These are phyloP conservation scores for Westerdykella sp. DNA, from an alignment of 2,329 filamentous ascomycete species.

Conservation along the genomic window DNA sequence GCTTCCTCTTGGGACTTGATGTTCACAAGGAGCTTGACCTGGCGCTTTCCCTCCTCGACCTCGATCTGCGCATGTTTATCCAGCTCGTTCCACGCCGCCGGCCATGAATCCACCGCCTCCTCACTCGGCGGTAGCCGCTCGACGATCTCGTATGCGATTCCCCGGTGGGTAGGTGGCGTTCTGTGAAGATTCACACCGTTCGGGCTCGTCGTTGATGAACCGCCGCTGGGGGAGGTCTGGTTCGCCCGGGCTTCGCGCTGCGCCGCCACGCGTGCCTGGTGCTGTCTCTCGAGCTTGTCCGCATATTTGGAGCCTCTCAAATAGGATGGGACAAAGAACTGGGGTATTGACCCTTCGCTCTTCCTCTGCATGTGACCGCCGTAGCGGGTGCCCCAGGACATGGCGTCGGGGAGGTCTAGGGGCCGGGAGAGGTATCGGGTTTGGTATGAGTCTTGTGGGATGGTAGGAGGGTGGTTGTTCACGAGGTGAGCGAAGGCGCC, in stretches of 20 bases:
- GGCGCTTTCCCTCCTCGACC: slow-evolving; percentile 64
- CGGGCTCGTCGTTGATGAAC: slow-evolving; percentile 50
- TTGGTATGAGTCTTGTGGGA: slow-evolving; percentile 22
- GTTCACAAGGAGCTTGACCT: slow-evolving; percentile 56
- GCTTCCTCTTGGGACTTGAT: slow-evolving; percentile 65
- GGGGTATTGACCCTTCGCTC: slow-evolving; percentile 32
- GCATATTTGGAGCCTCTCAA: slow-evolving; percentile 72
- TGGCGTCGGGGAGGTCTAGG: slow-evolving; percentile 45
- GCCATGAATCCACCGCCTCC: slow-evolving; percentile 63
- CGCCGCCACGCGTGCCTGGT: slow-evolving; percentile 53
- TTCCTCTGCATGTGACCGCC: slow-evolving; percentile 6
- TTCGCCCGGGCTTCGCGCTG: slow-evolving; percentile 40
- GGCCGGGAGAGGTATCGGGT: slow-evolving; percentile 32
- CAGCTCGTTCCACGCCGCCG: slow-evolving; percentile 72
- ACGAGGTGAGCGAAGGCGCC: slow-evolving; percentile 52
- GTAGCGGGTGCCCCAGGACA: slow-evolving; percentile 38
- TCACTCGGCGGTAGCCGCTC: slow-evolving; percentile 64
- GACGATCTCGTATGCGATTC: slow-evolving; percentile 76
- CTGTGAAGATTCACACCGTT: slow-evolving; percentile 56
- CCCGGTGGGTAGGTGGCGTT: slow-evolving; percentile 62
- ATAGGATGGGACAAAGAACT: slow-evolving; percentile 80
- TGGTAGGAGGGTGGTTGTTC: slow-evolving; percentile 39
- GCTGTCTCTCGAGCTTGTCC: slow-evolving; percentile 64
- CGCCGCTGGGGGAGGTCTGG: slow-evolving; percentile 39
- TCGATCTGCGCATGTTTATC: slow-evolving; percentile 73